phyloP scores from a whole-genome alignment of 306 rosid genomes.

The Carpinus viminea region DNA sequence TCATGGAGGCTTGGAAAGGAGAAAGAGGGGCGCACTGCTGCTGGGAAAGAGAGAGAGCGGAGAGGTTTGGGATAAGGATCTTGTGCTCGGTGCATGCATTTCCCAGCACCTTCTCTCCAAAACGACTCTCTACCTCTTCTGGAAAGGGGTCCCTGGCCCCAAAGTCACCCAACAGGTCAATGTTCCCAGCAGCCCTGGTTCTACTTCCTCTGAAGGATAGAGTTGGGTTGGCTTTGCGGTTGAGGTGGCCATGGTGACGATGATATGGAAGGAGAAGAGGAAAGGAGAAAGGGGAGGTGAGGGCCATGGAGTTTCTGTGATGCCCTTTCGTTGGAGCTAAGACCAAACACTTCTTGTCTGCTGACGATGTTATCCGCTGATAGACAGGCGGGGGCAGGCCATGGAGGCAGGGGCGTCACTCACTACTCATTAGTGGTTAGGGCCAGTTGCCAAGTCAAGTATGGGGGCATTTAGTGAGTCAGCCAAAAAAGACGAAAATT shows the following conservation, averaged over 20 bases:
- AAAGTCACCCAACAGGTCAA: constrained; percentile 63
- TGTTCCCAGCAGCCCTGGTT: constrained; percentile 26
- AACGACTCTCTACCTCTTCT: constrained; percentile 72
- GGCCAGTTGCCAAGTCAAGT: too few relatives aligned
- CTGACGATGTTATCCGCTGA: not conserved
- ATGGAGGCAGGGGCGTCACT: too few relatives aligned
- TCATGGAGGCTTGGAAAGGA: constrained; percentile 53
- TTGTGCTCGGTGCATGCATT: constrained; percentile 61
- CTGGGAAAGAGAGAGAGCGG: constrained; percentile 68
- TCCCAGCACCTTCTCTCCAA: constrained; percentile 81
- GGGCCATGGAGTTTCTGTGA: constrained; percentile 14
- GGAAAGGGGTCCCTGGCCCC: constrained; percentile 95
- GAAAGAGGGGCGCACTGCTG: constrained; percentile 56
- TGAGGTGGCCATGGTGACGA: not conserved
- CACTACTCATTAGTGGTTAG: too few relatives aligned
- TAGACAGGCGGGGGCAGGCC: not conserved
- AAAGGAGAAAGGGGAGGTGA: constrained; percentile 23
- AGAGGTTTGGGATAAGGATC: constrained; percentile 76
- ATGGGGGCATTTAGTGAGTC: too few relatives aligned
- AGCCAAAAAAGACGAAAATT: too few relatives aligned
- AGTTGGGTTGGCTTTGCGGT: not conserved
- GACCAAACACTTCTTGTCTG: not conserved
- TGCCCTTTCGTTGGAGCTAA: not conserved
- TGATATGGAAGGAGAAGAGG: constrained; percentile 14
- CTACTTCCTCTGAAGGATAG: not conserved